Evolutionary conservation across 192 early-diverging fungal genomes (phyloP).

Genomic region (Coemansia sp.): DNA sequence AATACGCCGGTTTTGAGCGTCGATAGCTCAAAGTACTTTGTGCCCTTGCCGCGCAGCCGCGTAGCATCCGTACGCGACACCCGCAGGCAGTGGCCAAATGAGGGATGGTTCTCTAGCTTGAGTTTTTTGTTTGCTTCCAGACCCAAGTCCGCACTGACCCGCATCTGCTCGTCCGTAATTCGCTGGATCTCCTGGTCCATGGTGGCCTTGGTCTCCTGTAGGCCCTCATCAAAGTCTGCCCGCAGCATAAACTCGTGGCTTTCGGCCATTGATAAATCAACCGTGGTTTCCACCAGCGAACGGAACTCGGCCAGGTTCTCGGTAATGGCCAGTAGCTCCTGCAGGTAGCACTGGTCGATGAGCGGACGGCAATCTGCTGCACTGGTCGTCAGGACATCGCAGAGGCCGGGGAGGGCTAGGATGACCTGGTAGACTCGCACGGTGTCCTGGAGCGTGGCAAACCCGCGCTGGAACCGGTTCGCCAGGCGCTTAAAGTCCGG

Average conservation of each 20-base stretch:
- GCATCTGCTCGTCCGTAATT: constrained; percentile 58
- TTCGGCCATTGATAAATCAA: constrained; percentile 81
- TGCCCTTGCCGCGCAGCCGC: constrained; percentile 59
- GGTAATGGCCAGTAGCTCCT: constrained; percentile 47
- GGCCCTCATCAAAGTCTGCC: constrained; percentile 68
- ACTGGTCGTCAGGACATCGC: constrained; percentile 49
- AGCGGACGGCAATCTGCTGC: constrained; percentile 46
- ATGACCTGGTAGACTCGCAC: constrained; percentile 86
- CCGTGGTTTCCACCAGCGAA: constrained; percentile 82
- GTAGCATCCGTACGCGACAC: constrained; percentile 66
- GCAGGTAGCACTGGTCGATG: constrained; percentile 47
- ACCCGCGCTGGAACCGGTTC: constrained; percentile 74
- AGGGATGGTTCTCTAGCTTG: constrained; percentile 79
- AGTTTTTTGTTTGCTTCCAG: constrained; percentile 81
- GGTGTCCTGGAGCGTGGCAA: constrained; percentile 79
- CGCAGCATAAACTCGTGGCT: constrained; percentile 84
- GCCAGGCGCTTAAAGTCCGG: constrained; percentile 88
- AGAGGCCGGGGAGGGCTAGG: constrained; percentile 60
- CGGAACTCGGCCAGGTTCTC: constrained; percentile 61
- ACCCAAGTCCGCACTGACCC: constrained; percentile 55
- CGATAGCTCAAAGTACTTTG: constrained; percentile 74
- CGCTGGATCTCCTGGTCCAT: constrained; percentile 52
- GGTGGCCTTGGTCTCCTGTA: constrained; percentile 33
- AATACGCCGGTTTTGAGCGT: constrained; percentile 84
- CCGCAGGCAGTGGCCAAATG: constrained; percentile 82